Evolutionary conservation across 192 early-diverging fungal genomes (phyloP), one percentile per base, ranked within the genome.

Genomic region (Coemansia asiatica): DNA sequence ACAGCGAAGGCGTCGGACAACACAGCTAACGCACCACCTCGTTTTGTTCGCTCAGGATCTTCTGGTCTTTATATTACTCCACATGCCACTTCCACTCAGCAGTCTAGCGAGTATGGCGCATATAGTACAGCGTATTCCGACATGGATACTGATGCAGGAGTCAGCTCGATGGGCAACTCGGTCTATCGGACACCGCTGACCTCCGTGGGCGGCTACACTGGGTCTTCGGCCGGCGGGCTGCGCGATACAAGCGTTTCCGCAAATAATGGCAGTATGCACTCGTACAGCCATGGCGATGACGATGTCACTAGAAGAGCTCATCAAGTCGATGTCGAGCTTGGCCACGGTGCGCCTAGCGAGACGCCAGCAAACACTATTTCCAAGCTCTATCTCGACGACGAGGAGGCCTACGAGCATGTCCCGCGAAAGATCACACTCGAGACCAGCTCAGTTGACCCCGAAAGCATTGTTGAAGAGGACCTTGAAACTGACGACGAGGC

Each of bases 181-280:
- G 69, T 69, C 16, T 81, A 81, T 60, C 73, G 79, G 63, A 81
- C 79, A 26, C 73, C 79, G 40, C 79, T 74, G 5, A 81, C 79
- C 19, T 81, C 79, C 16, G 27, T 81, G 13, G 79, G 79, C 53
- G 73, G 72, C 56, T 50, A 72, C 46, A 54, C 78, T 21, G 31
- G 25, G 33, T 57, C 72, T 9, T 63, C 72, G 2, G 48, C 58
- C 23, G 58, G 59, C 27, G 59, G 59, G 36, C 33, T 47, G 23
- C 68, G 36, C 26, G 35, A 61, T 16, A 59, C 28, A 19, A 63
- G 50, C 58, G 29, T 35, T 18, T 19, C 36, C 13, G 38, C 38
- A 6, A 22, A 46, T 50, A 46, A 35, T 46, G 29, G 36, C 50
- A 63, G 51, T 33, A 25, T 27, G 51, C 26, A 56, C 54, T 40